Percentiles rank a stretch among this genome's conserved stretches.
Conservation (phyloP, 2,329 filamentous ascomycete species). For the Microdochium trichocladiopsis region DNA sequence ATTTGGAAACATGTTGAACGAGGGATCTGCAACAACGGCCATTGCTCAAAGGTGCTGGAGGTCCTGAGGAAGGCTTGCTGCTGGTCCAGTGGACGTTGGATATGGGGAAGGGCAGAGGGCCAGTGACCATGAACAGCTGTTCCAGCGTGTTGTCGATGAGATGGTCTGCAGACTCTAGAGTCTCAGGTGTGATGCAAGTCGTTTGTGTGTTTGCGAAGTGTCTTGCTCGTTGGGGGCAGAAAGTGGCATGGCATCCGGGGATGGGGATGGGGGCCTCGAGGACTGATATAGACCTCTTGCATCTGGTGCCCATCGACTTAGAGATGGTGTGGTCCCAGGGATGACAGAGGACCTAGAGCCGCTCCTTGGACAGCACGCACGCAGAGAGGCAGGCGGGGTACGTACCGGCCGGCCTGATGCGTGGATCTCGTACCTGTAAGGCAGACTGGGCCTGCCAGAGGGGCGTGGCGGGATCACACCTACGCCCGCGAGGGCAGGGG, state of each 20-base stretch:
- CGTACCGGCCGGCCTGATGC: not conserved
- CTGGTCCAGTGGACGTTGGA: not conserved
- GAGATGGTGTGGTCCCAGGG: not conserved
- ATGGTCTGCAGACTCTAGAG: not conserved
- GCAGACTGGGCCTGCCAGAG: not conserved
- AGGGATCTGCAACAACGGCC: conserved; percentile 17
- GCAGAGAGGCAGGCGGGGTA: not conserved
- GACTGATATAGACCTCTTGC: conserved; percentile 10
- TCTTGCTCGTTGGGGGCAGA: conserved; percentile 6
- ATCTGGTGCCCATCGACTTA: not conserved
- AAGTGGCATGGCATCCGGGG: not conserved
- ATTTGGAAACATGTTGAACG: conserved; percentile 22
- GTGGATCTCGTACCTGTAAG: not conserved
- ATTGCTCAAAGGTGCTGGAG: conserved; percentile 7
- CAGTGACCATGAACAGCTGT: not conserved
- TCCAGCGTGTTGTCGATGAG: not conserved
- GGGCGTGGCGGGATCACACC: not conserved
- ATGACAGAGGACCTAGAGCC: not conserved
- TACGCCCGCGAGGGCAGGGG: too few relatives aligned
- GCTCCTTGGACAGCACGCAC: not conserved
- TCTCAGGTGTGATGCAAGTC: not conserved
- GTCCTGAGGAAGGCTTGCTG: not conserved
- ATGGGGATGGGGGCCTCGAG: conserved; percentile 8
- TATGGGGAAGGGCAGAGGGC: not conserved
- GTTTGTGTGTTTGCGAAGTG: not conserved